A percentile compares a stretch with the other conserved stretches of the same genome.
These are phyloP conservation scores for Diaporthe aspalathi DNA, from an alignment of 2,329 filamentous ascomycete species.

Conservation along the genomic window DNA sequence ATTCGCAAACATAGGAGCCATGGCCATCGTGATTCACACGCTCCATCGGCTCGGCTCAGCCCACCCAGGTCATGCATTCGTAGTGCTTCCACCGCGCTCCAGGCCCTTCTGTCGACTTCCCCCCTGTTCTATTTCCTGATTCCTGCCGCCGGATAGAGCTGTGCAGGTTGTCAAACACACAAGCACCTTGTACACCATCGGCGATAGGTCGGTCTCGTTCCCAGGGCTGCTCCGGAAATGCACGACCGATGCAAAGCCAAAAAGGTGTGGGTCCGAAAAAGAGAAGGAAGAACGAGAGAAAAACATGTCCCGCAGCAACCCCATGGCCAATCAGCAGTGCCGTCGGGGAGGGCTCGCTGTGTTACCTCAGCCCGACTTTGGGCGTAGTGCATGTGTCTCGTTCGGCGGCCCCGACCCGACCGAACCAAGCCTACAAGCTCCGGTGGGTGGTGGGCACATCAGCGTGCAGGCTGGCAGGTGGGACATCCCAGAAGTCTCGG, in stretches of 20 bases:
- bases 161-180: slow-evolving; percentile 20
- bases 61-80: not conserved
- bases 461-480: not conserved
- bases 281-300: not conserved
- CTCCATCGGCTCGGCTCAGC: not conserved
- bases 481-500: not conserved
- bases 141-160: not conserved
- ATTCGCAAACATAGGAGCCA: not conserved
- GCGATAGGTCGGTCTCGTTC: slow-evolving; percentile 21
- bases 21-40: not conserved
- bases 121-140: slow-evolving; percentile 9
- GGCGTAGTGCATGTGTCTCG: not conserved
- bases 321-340: slow-evolving; percentile 15
- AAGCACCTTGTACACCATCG: not conserved
- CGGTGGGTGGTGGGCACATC: not conserved
- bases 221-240: slow-evolving; percentile 1
- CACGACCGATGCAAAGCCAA: not conserved
- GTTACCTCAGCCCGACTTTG: not conserved
- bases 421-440: not conserved
- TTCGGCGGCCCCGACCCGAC: slow-evolving; percentile 31
- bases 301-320: not conserved
- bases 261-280: slow-evolving; percentile 14
- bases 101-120: not conserved
- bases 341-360: not conserved
- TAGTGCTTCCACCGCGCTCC: slow-evolving; percentile 16